These are phyloP conservation scores for Conringia planisiliqua DNA, from an alignment of 345 rosid genomes.

Conservation along the genomic window DNA sequence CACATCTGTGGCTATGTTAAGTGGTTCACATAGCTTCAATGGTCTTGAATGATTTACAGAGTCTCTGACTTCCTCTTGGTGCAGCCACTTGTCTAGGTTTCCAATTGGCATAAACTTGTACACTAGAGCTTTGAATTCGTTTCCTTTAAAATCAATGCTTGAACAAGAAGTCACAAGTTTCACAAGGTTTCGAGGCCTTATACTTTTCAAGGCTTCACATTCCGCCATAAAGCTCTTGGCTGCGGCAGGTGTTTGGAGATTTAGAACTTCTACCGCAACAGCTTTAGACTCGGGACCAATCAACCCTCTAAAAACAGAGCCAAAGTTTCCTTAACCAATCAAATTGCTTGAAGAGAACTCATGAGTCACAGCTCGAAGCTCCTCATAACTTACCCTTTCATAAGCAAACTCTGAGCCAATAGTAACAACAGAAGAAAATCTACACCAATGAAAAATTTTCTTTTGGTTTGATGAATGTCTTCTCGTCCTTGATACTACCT, in stretches of 20 bases:
- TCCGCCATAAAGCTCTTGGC: slow-evolving; percentile 45
- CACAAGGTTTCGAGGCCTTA: slow-evolving; percentile 50
- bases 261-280: slow-evolving; percentile 39
- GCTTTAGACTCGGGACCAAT: not conserved
- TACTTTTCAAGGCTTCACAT: slow-evolving; percentile 36
- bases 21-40: slow-evolving; percentile 30
- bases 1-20: slow-evolving; percentile 34
- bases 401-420: not conserved
- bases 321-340: slow-evolving; percentile 28
- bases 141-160: slow-evolving; percentile 42
- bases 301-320: slow-evolving; percentile 31
- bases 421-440: slow-evolving; percentile 1
- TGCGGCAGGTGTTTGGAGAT: slow-evolving; percentile 40
- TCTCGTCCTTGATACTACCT: not conserved
- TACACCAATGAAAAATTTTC: not conserved
- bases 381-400: slow-evolving; percentile 4
- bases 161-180: slow-evolving; percentile 43
- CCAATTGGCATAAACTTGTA: slow-evolving; percentile 39
- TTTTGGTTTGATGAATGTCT: not conserved
- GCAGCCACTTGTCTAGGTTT: not conserved
- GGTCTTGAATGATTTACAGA: not conserved
- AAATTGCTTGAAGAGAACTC: slow-evolving; percentile 22
- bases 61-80: not conserved
- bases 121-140: slow-evolving; percentile 52
- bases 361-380: slow-evolving; percentile 21